phyloP scores from a whole-genome alignment of 1,284 basidiomycete genomes.

The Papiliotrema flavescens region DNA sequence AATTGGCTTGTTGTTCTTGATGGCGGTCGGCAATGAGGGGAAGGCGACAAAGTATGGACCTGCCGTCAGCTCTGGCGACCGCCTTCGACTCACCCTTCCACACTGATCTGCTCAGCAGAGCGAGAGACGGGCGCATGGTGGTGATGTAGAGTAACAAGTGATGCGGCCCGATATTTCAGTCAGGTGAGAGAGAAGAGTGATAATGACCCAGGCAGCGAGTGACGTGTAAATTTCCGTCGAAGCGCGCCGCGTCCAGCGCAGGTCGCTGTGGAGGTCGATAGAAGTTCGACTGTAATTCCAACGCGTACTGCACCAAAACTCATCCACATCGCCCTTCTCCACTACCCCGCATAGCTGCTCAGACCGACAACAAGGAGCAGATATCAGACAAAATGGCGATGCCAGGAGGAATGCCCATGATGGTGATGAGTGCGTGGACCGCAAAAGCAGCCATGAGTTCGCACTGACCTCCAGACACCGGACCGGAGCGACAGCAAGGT shows the following conservation, averaged over 20 bases:
- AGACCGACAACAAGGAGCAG: constrained; percentile 3
- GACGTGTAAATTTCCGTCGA: too few relatives aligned
- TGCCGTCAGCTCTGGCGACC: constrained; percentile 1
- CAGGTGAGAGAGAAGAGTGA: too few relatives aligned
- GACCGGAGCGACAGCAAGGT: constrained; percentile 87
- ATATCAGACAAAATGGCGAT: constrained; percentile 4
- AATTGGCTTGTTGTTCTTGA: constrained; percentile 79
- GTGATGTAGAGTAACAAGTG: too few relatives aligned
- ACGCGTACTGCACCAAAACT: neutral
- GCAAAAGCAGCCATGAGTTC: neutral
- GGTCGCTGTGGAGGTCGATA: too few relatives aligned
- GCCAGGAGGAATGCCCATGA: constrained; percentile 48
- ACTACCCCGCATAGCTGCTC: neutral
- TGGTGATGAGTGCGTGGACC: constrained; percentile 52
- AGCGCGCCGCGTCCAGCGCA: too few relatives aligned
- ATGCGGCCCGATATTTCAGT: too few relatives aligned
- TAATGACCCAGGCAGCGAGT: too few relatives aligned
- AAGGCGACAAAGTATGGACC: constrained; percentile 95
- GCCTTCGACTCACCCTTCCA: constrained; percentile 49
- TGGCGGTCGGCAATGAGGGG: constrained; percentile 79
- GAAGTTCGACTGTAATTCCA: too few relatives aligned
- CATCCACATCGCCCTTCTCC: neutral
- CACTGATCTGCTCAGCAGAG: constrained; percentile 35
- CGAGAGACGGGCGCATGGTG: constrained; percentile 4
- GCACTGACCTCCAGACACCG: constrained; percentile 63